A percentile compares a stretch with the other conserved stretches of the same genome.
Evolutionary conservation across 148 eudicot genomes (phyloP).

Genomic region (Polygonum aviculare): DNA sequence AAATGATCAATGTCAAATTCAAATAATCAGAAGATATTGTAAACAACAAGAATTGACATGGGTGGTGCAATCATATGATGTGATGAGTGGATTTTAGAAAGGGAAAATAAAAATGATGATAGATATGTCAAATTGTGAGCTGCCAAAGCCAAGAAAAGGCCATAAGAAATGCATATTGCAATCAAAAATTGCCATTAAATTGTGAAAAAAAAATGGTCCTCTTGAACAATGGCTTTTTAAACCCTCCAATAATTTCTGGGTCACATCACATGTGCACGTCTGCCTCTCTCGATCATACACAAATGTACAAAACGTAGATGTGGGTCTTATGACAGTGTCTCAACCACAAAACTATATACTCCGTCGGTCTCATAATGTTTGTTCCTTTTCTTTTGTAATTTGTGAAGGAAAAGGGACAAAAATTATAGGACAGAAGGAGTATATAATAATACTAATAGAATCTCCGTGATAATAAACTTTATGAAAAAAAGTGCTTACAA

Average conservation of each 20-base stretch:
- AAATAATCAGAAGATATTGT: neutral
- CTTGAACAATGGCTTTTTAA: neutral
- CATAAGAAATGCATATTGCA: neutral
- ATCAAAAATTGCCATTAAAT: neutral
- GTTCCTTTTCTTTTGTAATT: no score
- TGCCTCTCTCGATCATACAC: neutral
- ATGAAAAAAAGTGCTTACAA: no score
- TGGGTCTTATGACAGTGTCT: neutral
- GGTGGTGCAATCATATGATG: neutral
- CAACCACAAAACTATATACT: neutral
- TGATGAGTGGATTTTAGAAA: neutral
- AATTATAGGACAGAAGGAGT: no score
- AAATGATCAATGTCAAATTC: neutral
- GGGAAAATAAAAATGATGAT: neutral
- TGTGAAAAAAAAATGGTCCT: neutral
- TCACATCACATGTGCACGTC: conserved; percentile 9
- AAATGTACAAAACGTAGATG: neutral
- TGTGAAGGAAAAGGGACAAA: no score
- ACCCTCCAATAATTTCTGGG: neutral
- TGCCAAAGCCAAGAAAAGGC: neutral
- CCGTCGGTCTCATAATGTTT: no score
- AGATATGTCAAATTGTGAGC: neutral
- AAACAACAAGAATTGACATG: neutral
- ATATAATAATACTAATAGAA: no score
- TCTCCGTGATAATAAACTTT: no score